A percentile compares a stretch with the other conserved stretches of the same genome.
Evolutionary conservation across 306 rosid genomes (phyloP).

Genomic region (Phaseolus lunatus): DNA sequence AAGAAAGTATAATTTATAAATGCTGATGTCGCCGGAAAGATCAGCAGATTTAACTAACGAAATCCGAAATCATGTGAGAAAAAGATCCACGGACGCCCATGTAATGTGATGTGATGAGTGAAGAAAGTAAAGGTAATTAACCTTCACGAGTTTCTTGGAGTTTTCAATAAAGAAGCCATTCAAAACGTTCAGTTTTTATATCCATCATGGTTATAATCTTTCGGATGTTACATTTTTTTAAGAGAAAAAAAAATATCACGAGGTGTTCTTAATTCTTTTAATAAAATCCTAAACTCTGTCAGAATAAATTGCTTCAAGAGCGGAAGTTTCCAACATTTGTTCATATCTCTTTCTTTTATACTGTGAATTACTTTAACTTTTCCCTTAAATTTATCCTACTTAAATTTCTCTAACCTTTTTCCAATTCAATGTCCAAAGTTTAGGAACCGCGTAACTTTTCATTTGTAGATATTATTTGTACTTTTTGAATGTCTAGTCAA

Average conservation of each 20-base stretch:
- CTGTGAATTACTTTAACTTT: no score
- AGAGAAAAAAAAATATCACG: neutral
- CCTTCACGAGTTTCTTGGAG: conserved; percentile 23
- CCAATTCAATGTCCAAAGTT: no score
- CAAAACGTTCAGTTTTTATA: neutral
- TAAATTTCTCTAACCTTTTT: no score
- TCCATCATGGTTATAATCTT: neutral
- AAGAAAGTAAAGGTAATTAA: conserved; percentile 1
- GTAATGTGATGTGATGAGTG: conserved; percentile 14
- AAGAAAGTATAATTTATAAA: neutral
- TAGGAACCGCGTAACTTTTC: no score
- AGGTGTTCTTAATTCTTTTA: neutral
- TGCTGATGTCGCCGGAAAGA: neutral
- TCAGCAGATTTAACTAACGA: conserved; percentile 20
- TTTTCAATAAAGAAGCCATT: neutral
- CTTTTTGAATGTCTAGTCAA: no score
- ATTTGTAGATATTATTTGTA: no score
- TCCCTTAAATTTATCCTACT: no score
- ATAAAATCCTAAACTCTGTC: neutral
- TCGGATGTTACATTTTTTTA: no score
- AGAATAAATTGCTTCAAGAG: no score
- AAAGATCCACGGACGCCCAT: conserved; percentile 4
- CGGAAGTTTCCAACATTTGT: no score
- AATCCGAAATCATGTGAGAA: conserved; percentile 29
- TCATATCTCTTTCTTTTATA: no score